phyloP scores from a whole-genome alignment of 176 grass and related monocot species.

The Triticum turgidum region DNA sequence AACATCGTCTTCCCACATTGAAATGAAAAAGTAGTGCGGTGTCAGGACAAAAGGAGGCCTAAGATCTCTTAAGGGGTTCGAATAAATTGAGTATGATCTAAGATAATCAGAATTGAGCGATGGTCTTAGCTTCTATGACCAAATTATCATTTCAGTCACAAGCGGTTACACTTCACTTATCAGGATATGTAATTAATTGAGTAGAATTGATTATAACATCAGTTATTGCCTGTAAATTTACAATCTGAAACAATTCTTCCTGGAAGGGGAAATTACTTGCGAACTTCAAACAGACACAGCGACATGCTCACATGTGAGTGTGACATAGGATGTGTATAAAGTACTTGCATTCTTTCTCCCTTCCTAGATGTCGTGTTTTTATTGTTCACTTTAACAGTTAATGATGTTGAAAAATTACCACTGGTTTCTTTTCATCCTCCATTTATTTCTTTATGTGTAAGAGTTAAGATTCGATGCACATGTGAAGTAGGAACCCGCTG shows the following conservation, averaged over 20 bases:
- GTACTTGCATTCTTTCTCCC: not conserved
- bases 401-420: not conserved
- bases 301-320: not conserved
- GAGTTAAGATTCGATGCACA: not conserved
- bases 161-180: not conserved
- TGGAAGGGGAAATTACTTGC: not conserved
- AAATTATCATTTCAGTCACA: not conserved
- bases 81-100: not conserved
- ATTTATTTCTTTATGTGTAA: slow-evolving; percentile 8
- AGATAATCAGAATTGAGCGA: not conserved
- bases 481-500: not conserved
- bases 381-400: not conserved
- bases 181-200: not conserved
- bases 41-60: not conserved
- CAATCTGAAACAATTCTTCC: slow-evolving; percentile 4
- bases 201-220: not conserved
- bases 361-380: not conserved
- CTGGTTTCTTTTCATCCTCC: not conserved
- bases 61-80: not conserved
- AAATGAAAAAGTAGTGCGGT: not conserved
- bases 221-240: not conserved
- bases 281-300: not conserved
- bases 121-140: not conserved
- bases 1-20: slow-evolving; percentile 2
- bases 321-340: not conserved